These are phyloP conservation scores for Podila horticola DNA, from an alignment of 192 early-diverging fungal species.

Conservation along the genomic window DNA sequence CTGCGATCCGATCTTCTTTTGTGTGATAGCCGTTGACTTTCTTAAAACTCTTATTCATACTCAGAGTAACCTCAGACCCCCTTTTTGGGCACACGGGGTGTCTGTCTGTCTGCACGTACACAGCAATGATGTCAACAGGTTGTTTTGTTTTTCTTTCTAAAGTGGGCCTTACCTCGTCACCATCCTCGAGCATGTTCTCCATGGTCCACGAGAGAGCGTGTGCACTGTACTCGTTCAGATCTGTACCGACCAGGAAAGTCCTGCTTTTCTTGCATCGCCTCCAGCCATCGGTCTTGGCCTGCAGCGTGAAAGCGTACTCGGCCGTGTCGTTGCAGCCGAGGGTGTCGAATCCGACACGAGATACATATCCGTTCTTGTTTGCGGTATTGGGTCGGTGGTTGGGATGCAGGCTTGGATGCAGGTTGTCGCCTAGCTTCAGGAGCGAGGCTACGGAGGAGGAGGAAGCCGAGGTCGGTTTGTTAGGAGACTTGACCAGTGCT, in stretches of 20 bases:
- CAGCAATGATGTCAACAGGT: not conserved
- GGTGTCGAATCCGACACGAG: constrained; percentile 47
- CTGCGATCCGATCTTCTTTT: too few relatives aligned
- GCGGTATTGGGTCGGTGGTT: constrained; percentile 18
- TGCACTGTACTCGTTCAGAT: constrained; percentile 63
- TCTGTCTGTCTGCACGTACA: not conserved
- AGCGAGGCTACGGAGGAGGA: not conserved
- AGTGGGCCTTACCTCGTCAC: constrained; percentile 55
- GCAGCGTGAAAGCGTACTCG: constrained; percentile 43
- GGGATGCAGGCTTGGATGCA: constrained; percentile 28
- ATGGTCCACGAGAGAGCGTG: constrained; percentile 63
- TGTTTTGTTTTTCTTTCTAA: not conserved
- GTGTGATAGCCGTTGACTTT: too few relatives aligned
- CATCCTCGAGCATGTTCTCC: constrained; percentile 62
- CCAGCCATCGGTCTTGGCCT: constrained; percentile 38
- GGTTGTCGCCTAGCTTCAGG: not conserved
- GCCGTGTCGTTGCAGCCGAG: constrained; percentile 34
- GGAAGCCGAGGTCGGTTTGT: not conserved
- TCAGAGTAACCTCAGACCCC: too few relatives aligned
- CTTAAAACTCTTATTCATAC: too few relatives aligned
- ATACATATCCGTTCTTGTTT: constrained; percentile 33
- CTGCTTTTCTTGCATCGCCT: constrained; percentile 37
- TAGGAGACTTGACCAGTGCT: not conserved
- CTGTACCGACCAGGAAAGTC: constrained; percentile 66
- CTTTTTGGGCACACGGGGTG: too few relatives aligned